phyloP scores from a whole-genome alignment of 1,139 yeast genomes.

The Saccharomycopsis crataegensis region DNA sequence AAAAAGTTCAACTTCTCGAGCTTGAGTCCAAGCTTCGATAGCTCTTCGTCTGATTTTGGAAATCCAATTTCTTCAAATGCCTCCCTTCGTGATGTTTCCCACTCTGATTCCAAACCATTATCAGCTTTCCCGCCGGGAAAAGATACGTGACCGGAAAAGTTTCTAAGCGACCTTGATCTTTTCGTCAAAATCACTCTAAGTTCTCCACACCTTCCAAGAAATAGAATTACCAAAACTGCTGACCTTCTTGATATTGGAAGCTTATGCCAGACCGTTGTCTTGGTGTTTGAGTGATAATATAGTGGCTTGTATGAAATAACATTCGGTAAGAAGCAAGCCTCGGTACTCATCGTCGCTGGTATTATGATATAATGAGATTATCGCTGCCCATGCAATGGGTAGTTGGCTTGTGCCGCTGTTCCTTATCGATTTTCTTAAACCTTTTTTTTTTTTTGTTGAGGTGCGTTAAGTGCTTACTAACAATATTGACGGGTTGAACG shows the following conservation, averaged over 20 bases:
- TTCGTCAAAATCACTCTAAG: conserved; percentile 70
- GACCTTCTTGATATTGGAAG: conserved; percentile 43
- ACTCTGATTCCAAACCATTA: conserved; percentile 52
- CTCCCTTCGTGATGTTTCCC: conserved; percentile 72
- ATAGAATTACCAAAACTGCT: conserved; percentile 65
- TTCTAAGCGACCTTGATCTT: conserved; percentile 58
- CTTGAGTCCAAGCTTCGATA: conserved; percentile 42
- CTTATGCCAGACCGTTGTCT: conserved; percentile 15
- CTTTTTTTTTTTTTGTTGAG: no score
- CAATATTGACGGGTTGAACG: no score
- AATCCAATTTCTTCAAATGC: conserved; percentile 83
- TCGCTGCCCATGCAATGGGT: no score
- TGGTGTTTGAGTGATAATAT: conserved; percentile 10
- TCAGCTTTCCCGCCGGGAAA: conserved; percentile 90
- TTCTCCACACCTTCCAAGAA: conserved; percentile 66
- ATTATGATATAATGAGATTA: no score
- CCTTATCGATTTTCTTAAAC: no score
- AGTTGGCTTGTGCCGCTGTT: no score
- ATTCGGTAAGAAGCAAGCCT: conserved; percentile 19
- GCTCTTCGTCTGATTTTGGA: conserved; percentile 39
- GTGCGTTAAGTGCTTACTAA: no score
- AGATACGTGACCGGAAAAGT: conserved; percentile 83
- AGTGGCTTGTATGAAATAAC: conserved; percentile 22
- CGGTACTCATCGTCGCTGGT: neutral
- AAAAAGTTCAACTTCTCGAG: conserved; percentile 52